Evolutionary conservation across 352 stramenopile genomes (phyloP).

Genomic region (Pythium biforme): DNA sequence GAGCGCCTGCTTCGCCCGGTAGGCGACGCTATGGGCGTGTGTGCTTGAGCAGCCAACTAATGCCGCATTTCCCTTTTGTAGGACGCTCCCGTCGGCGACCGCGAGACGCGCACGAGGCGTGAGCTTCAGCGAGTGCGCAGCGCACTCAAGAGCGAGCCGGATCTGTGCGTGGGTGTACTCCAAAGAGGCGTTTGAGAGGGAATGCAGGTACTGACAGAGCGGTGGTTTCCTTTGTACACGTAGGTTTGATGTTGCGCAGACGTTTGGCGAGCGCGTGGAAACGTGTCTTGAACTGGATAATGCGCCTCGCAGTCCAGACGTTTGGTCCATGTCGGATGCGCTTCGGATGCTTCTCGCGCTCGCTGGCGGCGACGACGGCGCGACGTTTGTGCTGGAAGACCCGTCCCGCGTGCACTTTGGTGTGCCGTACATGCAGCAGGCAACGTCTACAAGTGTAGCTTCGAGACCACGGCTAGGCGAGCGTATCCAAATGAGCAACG

Average conservation of each 20-base stretch:
- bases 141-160: slow-evolving; percentile 11
- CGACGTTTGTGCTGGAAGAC: slow-evolving; percentile 62
- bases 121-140: slow-evolving; percentile 13
- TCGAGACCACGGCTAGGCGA: slow-evolving; percentile 40
- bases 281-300: slow-evolving; percentile 11
- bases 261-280: slow-evolving; percentile 22
- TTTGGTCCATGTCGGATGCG: slow-evolving; percentile 27
- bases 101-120: slow-evolving; percentile 9
- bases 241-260: slow-evolving; percentile 20
- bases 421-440: no score
- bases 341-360: slow-evolving; percentile 61
- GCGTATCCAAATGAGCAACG: slow-evolving; percentile 50
- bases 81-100: background rate
- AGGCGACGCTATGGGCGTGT: slow-evolving; percentile 15
- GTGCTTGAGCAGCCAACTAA: no score
- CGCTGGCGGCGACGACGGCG: slow-evolving; percentile 47
- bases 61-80: no score
- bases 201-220: background rate
- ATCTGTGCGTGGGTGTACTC: slow-evolving; percentile 15
- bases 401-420: slow-evolving; percentile 29
- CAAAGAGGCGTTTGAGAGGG: background rate
- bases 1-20: slow-evolving; percentile 55
- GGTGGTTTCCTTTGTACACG: background rate
- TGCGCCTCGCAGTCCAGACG: background rate
- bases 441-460: background rate